Percentiles rank a stretch among this genome's conserved stretches.
These are phyloP conservation scores for Xerophyta viscosa DNA, from an alignment of 106 monocot species.

Conservation along the genomic window DNA sequence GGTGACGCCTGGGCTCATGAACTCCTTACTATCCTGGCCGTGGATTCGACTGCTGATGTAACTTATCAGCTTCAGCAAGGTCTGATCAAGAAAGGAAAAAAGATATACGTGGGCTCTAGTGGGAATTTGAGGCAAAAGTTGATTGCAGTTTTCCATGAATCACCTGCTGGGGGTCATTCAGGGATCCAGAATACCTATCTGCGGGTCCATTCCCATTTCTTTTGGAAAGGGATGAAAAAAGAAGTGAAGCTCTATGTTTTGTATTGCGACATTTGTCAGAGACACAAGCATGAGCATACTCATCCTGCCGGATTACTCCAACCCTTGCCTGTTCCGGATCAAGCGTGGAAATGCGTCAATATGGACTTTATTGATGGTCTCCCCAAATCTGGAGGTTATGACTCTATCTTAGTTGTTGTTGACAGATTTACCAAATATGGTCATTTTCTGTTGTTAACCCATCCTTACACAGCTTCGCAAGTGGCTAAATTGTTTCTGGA, in stretches of 20 bases:
- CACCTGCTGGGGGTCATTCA: no score
- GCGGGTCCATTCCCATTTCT: no score
- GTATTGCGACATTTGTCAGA: background rate
- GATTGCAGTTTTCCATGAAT: no score
- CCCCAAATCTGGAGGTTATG: background rate
- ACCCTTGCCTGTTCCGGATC: background rate
- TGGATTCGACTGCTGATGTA: no score
- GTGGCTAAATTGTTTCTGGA: background rate
- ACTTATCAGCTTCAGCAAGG: no score
- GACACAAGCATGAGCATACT: background rate
- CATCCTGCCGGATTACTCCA: background rate
- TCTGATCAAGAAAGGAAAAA: no score
- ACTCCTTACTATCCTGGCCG: no score
- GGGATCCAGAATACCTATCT: no score
- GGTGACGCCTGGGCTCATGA: no score
- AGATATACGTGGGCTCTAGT: no score
- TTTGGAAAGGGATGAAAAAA: background rate
- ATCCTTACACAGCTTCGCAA: background rate
- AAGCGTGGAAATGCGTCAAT: background rate
- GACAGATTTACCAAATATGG: conserved; percentile 1
- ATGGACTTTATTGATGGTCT: background rate
- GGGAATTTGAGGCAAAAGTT: no score
- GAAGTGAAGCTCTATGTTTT: background rate
- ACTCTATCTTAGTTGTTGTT: background rate
- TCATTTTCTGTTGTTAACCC: background rate